phyloP scores from a whole-genome alignment of 495 filamentous ascomycete species.

The Aspergillus bridgeri region DNA sequence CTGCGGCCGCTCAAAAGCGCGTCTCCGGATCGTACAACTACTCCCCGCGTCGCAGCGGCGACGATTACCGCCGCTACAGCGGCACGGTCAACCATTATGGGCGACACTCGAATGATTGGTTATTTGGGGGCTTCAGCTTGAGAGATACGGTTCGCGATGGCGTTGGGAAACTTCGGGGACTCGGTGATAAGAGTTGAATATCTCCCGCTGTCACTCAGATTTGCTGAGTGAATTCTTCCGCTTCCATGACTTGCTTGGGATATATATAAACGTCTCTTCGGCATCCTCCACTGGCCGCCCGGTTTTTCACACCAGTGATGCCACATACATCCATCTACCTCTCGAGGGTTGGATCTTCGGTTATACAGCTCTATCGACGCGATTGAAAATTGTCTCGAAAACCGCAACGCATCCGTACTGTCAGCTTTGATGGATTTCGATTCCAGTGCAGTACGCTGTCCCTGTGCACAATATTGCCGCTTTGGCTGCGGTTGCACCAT shows the following conservation, averaged over 20 bases:
- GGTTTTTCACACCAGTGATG: too few relatives aligned
- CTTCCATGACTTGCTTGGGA: not conserved
- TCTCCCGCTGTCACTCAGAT: not conserved
- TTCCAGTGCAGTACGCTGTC: too few relatives aligned
- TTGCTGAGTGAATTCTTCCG: not conserved
- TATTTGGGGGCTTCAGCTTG: conserved; percentile 48
- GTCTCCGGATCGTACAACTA: conserved; percentile 12
- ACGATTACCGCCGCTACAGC: conserved; percentile 40
- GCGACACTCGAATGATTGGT: conserved; percentile 50
- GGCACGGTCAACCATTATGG: conserved; percentile 44
- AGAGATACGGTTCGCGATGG: conserved; percentile 44
- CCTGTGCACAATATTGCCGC: not conserved
- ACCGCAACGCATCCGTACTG: not conserved
- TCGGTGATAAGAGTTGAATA: conserved; percentile 27
- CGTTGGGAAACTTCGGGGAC: conserved; percentile 49
- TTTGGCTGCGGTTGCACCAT: not conserved
- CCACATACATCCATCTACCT: not conserved
- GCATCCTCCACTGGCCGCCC: not conserved
- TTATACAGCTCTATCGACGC: not conserved
- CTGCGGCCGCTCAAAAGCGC: conserved; percentile 9
- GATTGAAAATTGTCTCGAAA: not conserved
- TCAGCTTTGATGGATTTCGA: not conserved
- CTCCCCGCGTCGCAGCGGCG: conserved; percentile 26
- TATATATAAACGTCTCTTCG: not conserved
- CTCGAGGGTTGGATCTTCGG: not conserved